Conservation (phyloP, 176 grass and related monocot species). For the Triticum aestivum region IWGSC_CS_RefSeq_v2.1 NC_057797.1:120665154-120665653, state of each 20-base stretch:
- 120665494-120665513: not conserved
- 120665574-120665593: not conserved
- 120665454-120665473: not conserved
- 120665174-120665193: not conserved
- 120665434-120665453: not conserved
- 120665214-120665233: not conserved
- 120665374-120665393: not conserved
- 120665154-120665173: not conserved
- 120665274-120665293: not conserved
- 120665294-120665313: slow-evolving; percentile 14
- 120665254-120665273: not conserved
- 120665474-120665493: not conserved
- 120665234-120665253: not conserved
- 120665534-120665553: not conserved
- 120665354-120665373: slow-evolving; percentile 7
- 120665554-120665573: not conserved
- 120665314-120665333: not conserved
- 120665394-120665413: slow-evolving; percentile 17
- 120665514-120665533: slow-evolving; percentile 16
- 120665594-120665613: not conserved
- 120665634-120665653: not conserved
- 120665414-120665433: slow-evolving; percentile 11
- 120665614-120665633: not conserved
- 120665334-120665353: slow-evolving; percentile 8
- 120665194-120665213: not conserved